phyloP scores from a whole-genome alignment of 2,329 filamentous ascomycete species.

The Aspergillus sp. region DNA sequence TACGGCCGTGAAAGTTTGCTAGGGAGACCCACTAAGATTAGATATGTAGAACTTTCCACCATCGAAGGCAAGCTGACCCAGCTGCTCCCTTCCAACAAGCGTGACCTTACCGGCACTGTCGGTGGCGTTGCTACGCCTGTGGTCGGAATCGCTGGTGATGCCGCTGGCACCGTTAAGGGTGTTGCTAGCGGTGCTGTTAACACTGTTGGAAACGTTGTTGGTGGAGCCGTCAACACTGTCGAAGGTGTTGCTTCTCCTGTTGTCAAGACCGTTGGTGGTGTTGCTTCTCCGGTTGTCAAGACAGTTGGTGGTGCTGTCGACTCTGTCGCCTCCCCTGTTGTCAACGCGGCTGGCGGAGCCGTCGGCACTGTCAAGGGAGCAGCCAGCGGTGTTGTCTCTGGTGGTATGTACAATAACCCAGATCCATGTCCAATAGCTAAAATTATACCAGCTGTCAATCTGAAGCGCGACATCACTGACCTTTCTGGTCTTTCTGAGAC shows the following conservation, averaged over 20 bases:
- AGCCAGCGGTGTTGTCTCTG: constrained; percentile 6
- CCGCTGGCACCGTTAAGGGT: not conserved
- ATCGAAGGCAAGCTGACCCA: constrained; percentile 19
- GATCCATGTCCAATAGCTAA: not conserved
- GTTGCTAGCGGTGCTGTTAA: constrained; percentile 5
- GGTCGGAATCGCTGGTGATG: not conserved
- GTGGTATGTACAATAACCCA: constrained; percentile 18
- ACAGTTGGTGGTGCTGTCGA: not conserved
- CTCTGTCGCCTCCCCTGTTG: constrained; percentile 1
- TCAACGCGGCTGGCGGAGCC: not conserved
- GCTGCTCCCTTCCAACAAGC: constrained; percentile 1
- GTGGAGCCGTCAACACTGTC: constrained; percentile 13
- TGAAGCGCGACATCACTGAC: constrained; percentile 11
- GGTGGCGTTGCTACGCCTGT: not conserved
- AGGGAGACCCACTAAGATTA: not conserved
- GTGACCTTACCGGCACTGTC: constrained; percentile 11
- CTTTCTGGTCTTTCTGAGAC: constrained; percentile 19
- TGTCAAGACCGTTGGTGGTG: not conserved
- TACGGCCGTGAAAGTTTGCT: not conserved
- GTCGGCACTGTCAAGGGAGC: constrained; percentile 1
- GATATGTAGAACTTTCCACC: constrained; percentile 11
- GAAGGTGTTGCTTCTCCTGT: constrained; percentile 9
- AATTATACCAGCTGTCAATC: constrained; percentile 7
- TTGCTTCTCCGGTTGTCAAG: not conserved
- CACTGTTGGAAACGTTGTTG: not conserved